Conservation (phyloP, 2,329 filamentous ascomycete species). For the Thielaviopsis euricoi region DNA sequence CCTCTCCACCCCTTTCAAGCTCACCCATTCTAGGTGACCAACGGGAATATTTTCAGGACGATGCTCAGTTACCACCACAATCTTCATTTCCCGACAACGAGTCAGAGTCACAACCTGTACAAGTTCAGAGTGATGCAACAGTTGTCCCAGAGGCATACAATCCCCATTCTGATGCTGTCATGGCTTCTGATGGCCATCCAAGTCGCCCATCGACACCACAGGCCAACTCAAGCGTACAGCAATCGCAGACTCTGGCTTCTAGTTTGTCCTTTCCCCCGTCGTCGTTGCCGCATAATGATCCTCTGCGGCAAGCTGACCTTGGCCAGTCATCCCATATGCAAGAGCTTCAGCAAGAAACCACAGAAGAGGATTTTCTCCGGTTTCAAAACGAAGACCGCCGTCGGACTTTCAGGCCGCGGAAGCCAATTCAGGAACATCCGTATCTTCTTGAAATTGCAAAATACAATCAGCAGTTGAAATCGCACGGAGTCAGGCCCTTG, state of each 20-base stretch:
- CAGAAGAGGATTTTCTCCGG: neutral
- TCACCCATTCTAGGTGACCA: neutral
- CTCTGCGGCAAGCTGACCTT: neutral
- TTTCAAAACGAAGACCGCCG: conserved; percentile 1
- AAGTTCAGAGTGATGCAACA: neutral
- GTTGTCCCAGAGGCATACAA: neutral
- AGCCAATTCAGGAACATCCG: conserved; percentile 44
- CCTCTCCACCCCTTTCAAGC: neutral
- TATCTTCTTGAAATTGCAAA: conserved; percentile 39
- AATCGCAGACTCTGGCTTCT: neutral
- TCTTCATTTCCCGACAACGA: neutral
- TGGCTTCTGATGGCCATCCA: neutral
- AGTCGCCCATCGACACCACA: neutral
- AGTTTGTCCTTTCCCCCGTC: neutral
- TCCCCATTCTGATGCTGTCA: neutral
- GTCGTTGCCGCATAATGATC: neutral
- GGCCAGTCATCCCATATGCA: neutral
- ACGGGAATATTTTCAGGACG: neutral
- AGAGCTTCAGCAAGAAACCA: neutral
- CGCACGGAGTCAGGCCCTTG: conserved; percentile 37
- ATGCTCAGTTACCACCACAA: neutral
- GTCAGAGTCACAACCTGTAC: neutral
- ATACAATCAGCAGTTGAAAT: conserved; percentile 35
- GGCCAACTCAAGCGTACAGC: neutral
- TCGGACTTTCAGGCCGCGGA: conserved; percentile 39